Evolutionary conservation across 495 filamentous ascomycete genomes (phyloP).

Genomic region (Aspergillus hancockii): DNA sequence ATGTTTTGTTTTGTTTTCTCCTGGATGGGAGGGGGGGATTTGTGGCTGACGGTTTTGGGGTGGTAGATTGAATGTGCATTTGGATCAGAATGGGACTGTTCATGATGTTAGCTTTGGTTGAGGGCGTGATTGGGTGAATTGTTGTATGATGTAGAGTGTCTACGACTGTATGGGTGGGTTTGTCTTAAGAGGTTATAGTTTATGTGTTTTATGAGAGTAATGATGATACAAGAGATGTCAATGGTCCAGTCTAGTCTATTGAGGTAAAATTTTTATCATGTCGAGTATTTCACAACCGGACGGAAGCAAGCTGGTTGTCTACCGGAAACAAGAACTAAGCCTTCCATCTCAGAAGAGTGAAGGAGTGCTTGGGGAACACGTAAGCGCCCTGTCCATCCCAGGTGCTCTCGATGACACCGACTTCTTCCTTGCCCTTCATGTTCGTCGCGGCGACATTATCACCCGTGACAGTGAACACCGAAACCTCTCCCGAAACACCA

Average conservation of each 20-base stretch:
- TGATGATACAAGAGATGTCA: background rate
- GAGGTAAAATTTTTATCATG: background rate
- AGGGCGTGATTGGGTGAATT: background rate
- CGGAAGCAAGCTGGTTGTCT: background rate
- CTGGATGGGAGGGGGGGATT: background rate
- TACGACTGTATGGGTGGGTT: background rate
- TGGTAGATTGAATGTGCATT: conserved; percentile 68
- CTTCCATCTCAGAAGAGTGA: conserved; percentile 70
- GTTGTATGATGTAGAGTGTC: background rate
- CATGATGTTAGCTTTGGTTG: conserved; percentile 60
- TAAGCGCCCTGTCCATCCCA: conserved; percentile 62
- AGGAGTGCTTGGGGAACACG: conserved; percentile 63
- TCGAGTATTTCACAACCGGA: background rate
- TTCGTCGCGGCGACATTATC: conserved; percentile 56
- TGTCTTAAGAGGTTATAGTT: background rate
- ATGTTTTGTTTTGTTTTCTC: conserved; percentile 20
- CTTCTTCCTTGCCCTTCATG: conserved; percentile 59
- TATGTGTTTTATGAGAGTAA: background rate
- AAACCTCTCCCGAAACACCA: conserved; percentile 48
- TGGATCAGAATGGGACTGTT: conserved; percentile 73
- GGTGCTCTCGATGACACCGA: conserved; percentile 56
- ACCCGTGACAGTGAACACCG: conserved; percentile 63
- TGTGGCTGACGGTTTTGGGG: conserved; percentile 15
- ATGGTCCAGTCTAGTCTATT: background rate
- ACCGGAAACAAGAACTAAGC: conserved; percentile 29